Evolutionary conservation across 2,329 filamentous ascomycete species (phyloP).

Genomic region (Pseudogymnoascus sp.): DNA sequence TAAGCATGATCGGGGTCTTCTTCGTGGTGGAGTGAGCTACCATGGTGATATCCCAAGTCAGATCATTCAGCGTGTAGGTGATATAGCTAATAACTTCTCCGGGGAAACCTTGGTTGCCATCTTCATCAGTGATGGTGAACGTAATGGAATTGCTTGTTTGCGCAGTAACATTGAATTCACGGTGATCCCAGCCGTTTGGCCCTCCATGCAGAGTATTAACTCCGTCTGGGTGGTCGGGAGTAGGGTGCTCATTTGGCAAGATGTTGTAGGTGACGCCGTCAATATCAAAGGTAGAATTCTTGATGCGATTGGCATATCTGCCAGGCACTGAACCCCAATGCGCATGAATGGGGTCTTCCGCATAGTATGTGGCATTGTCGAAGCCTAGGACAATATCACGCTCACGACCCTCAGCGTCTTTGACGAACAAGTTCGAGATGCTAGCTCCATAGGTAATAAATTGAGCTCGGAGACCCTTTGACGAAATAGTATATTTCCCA

Average conservation of each 20-base stretch:
- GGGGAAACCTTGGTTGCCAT: conserved; percentile 70
- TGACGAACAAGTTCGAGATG: conserved; percentile 63
- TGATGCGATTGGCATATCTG: conserved; percentile 75
- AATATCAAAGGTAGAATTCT: conserved; percentile 65
- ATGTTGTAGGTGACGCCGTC: conserved; percentile 56
- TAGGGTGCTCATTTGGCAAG: conserved; percentile 56
- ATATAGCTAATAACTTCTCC: conserved; percentile 68
- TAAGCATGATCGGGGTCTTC: conserved; percentile 78
- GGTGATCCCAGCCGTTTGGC: conserved; percentile 66
- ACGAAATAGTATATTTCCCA: conserved; percentile 66
- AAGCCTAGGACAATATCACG: conserved; percentile 68
- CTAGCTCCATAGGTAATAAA: conserved; percentile 72
- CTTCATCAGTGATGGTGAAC: conserved; percentile 65
- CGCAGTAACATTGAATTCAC: conserved; percentile 69
- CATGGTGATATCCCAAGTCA: conserved; percentile 68
- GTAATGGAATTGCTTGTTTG: conserved; percentile 63
- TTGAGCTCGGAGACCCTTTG: conserved; percentile 56
- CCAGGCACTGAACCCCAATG: conserved; percentile 69
- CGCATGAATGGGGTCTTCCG: conserved; percentile 55
- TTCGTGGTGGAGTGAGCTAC: conserved; percentile 62
- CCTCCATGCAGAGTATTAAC: conserved; percentile 64
- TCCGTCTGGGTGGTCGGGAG: conserved; percentile 42
- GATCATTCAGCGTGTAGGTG: conserved; percentile 62
- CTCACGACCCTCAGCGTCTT: conserved; percentile 59
- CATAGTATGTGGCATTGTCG: conserved; percentile 69